These are phyloP conservation scores for Amoebophrya sp. DNA, from an alignment of 169 alveolate species.

Conservation along the genomic window DNA sequence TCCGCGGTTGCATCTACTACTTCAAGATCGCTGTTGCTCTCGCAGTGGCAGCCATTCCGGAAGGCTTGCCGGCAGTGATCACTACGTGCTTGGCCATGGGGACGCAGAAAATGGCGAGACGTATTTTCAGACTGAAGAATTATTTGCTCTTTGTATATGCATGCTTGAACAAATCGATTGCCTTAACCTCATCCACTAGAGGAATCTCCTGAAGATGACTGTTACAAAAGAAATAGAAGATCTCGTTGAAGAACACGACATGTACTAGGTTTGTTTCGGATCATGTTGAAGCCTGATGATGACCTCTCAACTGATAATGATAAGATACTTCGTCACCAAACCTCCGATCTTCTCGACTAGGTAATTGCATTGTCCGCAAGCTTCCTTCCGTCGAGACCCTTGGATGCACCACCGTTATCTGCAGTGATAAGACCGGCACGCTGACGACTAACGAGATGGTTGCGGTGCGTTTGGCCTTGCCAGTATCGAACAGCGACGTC, in stretches of 20 bases:
- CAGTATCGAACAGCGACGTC: constrained; percentile 40
- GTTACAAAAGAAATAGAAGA: too few relatives aligned
- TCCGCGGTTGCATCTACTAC: constrained; percentile 92
- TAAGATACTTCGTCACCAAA: too few relatives aligned
- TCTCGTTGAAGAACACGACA: too few relatives aligned
- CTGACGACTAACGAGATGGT: constrained; percentile 95
- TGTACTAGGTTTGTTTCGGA: too few relatives aligned
- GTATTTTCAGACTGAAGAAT: too few relatives aligned
- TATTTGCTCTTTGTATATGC: too few relatives aligned
- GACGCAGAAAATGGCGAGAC: constrained; percentile 81
- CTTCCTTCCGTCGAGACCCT: constrained; percentile 95
- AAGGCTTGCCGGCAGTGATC: constrained; percentile 98
- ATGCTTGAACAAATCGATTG: too few relatives aligned
- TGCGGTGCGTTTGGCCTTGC: constrained; percentile 57
- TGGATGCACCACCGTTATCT: constrained; percentile 97
- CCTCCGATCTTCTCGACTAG: too few relatives aligned
- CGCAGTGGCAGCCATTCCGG: constrained; percentile 99
- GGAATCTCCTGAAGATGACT: too few relatives aligned
- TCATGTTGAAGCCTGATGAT: too few relatives aligned
- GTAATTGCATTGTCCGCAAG: constrained; percentile 89
- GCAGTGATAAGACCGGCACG: constrained; percentile 99
- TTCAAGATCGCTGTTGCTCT: constrained; percentile 96
- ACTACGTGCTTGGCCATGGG: constrained; percentile 98
- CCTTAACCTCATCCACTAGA: too few relatives aligned
- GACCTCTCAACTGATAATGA: too few relatives aligned